These are phyloP conservation scores for Colletotrichum magnum DNA, from an alignment of 2,329 filamentous ascomycete genomes.

Conservation along the genomic window DNA sequence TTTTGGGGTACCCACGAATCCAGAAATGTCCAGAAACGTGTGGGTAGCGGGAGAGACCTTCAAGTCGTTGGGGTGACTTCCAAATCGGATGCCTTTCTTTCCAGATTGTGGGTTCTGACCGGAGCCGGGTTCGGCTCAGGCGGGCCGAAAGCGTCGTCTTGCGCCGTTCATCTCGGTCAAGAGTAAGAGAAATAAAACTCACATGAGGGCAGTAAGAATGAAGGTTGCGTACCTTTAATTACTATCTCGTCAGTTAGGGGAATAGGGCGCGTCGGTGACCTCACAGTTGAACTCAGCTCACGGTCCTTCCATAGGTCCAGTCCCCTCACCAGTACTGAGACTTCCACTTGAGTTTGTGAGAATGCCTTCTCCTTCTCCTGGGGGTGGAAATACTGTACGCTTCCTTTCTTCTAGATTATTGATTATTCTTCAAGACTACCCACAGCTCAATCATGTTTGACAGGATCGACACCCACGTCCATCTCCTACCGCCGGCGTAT, in stretches of 20 bases:
- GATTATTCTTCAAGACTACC: not conserved
- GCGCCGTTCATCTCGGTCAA: not conserved
- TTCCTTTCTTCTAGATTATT: not conserved
- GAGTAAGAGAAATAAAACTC: not conserved
- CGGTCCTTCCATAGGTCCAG: not conserved
- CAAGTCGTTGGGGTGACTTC: no score
- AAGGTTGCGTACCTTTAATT: no score
- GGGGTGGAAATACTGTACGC: no score
- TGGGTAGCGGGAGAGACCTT: no score
- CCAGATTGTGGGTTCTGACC: not conserved
- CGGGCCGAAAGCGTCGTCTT: not conserved
- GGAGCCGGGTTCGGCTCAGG: not conserved
- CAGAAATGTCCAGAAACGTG: no score
- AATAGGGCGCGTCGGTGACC: not conserved
- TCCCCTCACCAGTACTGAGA: not conserved
- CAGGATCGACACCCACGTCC: conserved; percentile 5
- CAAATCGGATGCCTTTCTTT: not conserved
- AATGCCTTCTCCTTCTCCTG: not conserved
- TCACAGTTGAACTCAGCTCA: not conserved
- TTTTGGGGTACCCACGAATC: no score
- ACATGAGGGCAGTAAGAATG: no score
- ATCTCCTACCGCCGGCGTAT: conserved; percentile 31
- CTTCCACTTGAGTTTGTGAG: not conserved
- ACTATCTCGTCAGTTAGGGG: no score
- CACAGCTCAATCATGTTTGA: not conserved